phyloP scores from a whole-genome alignment of 106 monocot genomes.

The Acorus gramineus region DNA sequence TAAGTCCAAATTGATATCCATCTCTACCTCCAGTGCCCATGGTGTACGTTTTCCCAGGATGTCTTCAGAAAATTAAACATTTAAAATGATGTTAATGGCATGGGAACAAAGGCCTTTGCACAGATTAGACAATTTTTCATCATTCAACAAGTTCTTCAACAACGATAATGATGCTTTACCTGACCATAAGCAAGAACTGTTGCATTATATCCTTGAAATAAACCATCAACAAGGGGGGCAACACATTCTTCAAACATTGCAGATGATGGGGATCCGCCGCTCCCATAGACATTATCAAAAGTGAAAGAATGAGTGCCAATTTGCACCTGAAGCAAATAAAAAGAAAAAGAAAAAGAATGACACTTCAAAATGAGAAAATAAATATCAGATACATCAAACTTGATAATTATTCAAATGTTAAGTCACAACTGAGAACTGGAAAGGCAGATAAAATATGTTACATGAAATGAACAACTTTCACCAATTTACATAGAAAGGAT shows the following conservation, averaged over 20 bases:
- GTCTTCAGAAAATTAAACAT: conserved; percentile 44
- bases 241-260: conserved; percentile 93
- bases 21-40: conserved; percentile 90
- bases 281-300: conserved; percentile 94
- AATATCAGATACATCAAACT: neutral
- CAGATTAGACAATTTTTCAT: too few relatives aligned
- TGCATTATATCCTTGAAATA: conserved; percentile 99
- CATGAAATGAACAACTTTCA: too few relatives aligned
- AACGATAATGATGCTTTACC: conserved; percentile 17
- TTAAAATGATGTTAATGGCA: conserved; percentile 14
- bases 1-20: conserved; percentile 55
- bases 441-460: too few relatives aligned
- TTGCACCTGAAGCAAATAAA: conserved; percentile 55
- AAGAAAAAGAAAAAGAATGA: neutral
- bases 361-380: neutral
- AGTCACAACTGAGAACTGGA: too few relatives aligned
- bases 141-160: too few relatives aligned
- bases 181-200: conserved; percentile 99
- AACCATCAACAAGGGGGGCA: conserved; percentile 83
- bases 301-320: conserved; percentile 94
- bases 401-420: too few relatives aligned
- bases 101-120: neutral
- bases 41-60: conserved; percentile 98
- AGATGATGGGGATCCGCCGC: conserved; percentile 65
- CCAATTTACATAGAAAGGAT: too few relatives aligned